Evolutionary conservation across 2,329 filamentous ascomycete species (phyloP).

Genomic region (Penicillium sp.): DNA sequence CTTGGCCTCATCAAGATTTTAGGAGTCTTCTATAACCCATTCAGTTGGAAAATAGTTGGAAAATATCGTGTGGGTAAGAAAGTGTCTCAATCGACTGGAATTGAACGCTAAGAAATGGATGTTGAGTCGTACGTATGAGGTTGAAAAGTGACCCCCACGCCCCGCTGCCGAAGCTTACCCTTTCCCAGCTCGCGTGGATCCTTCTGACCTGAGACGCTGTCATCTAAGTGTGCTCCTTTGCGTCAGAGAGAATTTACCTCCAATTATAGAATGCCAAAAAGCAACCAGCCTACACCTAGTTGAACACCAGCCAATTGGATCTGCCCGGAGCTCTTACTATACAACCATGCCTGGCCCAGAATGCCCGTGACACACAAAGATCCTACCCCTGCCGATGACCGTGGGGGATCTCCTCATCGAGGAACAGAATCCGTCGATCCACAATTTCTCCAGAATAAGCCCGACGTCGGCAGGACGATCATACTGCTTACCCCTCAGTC

Average conservation of each 20-base stretch:
- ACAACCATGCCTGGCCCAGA: background rate
- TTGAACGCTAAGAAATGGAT: too few species aligned
- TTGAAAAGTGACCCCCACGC: background rate
- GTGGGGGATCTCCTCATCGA: background rate
- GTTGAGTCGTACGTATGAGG: too few species aligned
- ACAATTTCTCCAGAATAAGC: background rate
- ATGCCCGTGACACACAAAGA: background rate
- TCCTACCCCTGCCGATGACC: too few species aligned
- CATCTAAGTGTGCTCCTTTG: background rate
- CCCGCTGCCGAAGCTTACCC: background rate
- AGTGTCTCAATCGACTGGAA: too few species aligned
- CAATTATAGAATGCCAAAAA: background rate
- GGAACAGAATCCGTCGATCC: background rate
- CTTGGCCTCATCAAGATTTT: too few species aligned
- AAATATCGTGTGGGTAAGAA: too few species aligned
- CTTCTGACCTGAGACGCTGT: background rate
- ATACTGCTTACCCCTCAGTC: background rate
- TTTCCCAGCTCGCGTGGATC: background rate
- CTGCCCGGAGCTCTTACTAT: background rate
- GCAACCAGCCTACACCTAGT: background rate
- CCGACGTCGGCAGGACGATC: background rate
- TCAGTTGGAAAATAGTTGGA: too few species aligned
- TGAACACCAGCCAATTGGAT: background rate
- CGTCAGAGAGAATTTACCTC: background rate
- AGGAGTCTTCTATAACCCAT: too few species aligned